Percentiles rank a stretch among this genome's conserved stretches.
These are phyloP conservation scores for Phtheirospermum japonicum DNA, from an alignment of 257 asterid genomes.

Conservation along the genomic window DNA sequence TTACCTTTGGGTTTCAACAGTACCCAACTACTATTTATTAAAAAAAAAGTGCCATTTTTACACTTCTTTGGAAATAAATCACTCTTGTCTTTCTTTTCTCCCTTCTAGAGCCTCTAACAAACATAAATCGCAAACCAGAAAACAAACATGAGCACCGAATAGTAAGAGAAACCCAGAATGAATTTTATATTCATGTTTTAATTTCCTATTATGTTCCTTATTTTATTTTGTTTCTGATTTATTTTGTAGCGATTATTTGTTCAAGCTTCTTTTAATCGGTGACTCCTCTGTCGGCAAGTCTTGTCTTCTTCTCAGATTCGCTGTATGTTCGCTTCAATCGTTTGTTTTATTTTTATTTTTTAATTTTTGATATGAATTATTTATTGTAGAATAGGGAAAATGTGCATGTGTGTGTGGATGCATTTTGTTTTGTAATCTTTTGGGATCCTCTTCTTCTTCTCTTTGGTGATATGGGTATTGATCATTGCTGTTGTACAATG, in stretches of 20 bases:
- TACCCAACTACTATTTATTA: too few relatives aligned
- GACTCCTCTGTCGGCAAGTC: slow-evolving; percentile 46
- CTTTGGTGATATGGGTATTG: background rate
- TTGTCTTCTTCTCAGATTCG: slow-evolving; percentile 45
- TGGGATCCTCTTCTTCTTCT: background rate
- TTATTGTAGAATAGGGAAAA: background rate
- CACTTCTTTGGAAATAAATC: background rate
- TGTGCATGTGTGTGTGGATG: background rate
- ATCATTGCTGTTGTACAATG: slow-evolving; percentile 1
- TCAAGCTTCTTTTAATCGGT: slow-evolving; percentile 46
- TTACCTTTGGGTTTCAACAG: too few relatives aligned
- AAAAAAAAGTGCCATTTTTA: too few relatives aligned
- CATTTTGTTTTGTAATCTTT: background rate
- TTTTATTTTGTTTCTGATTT: background rate
- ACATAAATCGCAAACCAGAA: slow-evolving; percentile 3
- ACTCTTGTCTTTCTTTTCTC: background rate
- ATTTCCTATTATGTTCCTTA: background rate
- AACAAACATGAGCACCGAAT: slow-evolving; percentile 36
- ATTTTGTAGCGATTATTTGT: slow-evolving; percentile 35
- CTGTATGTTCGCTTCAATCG: slow-evolving; percentile 27
- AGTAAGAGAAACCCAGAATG: slow-evolving; percentile 29
- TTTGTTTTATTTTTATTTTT: background rate
- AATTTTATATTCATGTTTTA: background rate
- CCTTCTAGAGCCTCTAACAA: background rate
- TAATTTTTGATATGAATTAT: background rate